Evolutionary conservation across 2,329 filamentous ascomycete species (phyloP), one percentile per base, ranked within the genome.

Genomic region (Fusarium aywerte): DNA sequence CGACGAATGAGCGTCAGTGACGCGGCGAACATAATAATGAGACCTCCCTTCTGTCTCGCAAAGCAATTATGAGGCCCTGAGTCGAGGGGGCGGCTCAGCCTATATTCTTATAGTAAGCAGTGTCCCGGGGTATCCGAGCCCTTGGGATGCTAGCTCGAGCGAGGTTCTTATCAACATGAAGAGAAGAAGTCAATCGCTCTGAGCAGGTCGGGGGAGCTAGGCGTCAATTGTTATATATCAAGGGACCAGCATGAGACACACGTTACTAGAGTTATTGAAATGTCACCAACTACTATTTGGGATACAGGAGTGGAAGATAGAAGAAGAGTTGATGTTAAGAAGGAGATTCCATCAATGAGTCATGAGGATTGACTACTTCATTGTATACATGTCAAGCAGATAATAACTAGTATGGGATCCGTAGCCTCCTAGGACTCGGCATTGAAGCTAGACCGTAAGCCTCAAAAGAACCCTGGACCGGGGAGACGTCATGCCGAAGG

Each of bases 51-150:
- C 4, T 36, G 43, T 20, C 36, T 38, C 32, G 16, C 16, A 29
- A 27, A 29, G 23, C 33, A 25, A 23, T 23, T 27, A 18, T 16
- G 45, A 49, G 45, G 45, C 45, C 45, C 9, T 36, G 45, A 20
- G 9, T 49, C 27, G 4, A n/a, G 38, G 45, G 16, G n/a, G 45
- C 38, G 33, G 45, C 45, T 20, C 21, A n/a, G 42, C 29, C 56
- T 58, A 48, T 57, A 47, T 43, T 55, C 51, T 56, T 31, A 29
- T 20, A 48, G 58, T 69, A 59, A 70, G 69, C 64, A 54, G 15
- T 9, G 42, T 54, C 44, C 69, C 69, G 69, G 36, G 56, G 29
- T 48, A 70, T 69, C 69, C 69, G 69, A 48, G 5, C 25, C 21
- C 29, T 56, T 36, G 27, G 25, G 39, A 43, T 50, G 25, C 23